Evolutionary conservation across 345 rosid species (phyloP).

Genomic region (Lepidium didymum): DNA sequence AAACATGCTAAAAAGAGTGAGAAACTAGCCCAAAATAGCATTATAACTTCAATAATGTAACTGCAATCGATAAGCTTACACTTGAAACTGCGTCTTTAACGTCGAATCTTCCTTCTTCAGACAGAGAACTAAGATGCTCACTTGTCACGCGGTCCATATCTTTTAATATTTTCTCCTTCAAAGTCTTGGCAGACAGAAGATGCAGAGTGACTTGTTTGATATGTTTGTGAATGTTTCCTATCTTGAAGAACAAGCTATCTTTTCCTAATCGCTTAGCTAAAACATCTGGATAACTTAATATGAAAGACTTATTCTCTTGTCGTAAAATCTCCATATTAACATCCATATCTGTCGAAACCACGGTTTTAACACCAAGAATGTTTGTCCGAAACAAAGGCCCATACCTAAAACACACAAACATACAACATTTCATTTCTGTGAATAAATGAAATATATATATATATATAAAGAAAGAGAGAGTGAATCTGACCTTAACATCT

Average conservation of each 20-base stretch:
- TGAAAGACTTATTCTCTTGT: conserved; percentile 38
- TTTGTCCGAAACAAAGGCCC: conserved; percentile 38
- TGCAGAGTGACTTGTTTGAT: conserved; percentile 22
- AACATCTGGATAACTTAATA: conserved; percentile 25
- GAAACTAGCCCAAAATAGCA: background rate
- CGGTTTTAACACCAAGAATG: conserved; percentile 26
- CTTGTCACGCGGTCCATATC: conserved; percentile 23
- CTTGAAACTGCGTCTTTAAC: conserved; percentile 19
- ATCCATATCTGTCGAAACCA: conserved; percentile 35
- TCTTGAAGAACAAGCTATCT: conserved; percentile 8
- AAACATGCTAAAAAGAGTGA: background rate
- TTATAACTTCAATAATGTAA: background rate
- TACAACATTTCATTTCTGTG: too few relatives aligned
- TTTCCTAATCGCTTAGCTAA: conserved; percentile 26
- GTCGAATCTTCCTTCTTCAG: conserved; percentile 14
- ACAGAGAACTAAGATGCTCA: conserved; percentile 17
- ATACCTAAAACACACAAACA: conserved; percentile 23
- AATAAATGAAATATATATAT: too few relatives aligned
- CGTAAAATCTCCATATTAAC: conserved; percentile 33
- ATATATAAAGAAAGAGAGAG: too few relatives aligned
- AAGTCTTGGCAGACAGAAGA: conserved; percentile 25
- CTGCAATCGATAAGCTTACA: background rate
- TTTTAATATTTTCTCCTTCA: conserved; percentile 17
- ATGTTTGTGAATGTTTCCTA: conserved; percentile 34
- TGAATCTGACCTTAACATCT: conserved; percentile 15